These are phyloP conservation scores for Coemansia sp. DNA, from an alignment of 192 early-diverging fungal species.

Conservation along the genomic window DNA sequence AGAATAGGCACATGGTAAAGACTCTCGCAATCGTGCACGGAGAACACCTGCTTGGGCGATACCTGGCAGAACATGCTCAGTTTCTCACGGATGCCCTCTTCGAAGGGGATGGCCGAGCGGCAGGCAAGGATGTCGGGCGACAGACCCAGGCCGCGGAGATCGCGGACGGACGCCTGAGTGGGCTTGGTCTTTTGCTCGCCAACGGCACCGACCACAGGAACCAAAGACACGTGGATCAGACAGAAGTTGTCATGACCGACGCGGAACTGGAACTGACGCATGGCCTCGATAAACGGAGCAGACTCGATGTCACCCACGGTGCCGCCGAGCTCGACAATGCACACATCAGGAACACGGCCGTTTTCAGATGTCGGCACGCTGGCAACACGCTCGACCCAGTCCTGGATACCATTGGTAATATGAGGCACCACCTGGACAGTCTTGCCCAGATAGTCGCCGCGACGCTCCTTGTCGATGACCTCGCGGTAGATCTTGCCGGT, in stretches of 20 bases:
- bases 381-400: constrained; percentile 98
- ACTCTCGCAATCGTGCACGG: constrained; percentile 94
- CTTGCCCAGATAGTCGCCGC: constrained; percentile 96
- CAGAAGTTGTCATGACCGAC: constrained; percentile 98
- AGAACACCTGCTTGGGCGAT: constrained; percentile 85
- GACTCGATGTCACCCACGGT: constrained; percentile 99
- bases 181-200: constrained; percentile 99
- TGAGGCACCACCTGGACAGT: constrained; percentile 99
- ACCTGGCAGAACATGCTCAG: constrained; percentile 99
- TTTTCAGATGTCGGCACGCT: constrained; percentile 78
- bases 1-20: constrained; percentile 96
- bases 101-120: constrained; percentile 82
- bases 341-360: constrained; percentile 79
- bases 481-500: constrained; percentile 97
- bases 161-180: constrained; percentile 93
- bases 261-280: constrained; percentile 99
- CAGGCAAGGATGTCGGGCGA: constrained; percentile 97
- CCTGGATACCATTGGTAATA: constrained; percentile 95
- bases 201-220: constrained; percentile 95
- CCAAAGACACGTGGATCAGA: constrained; percentile 94
- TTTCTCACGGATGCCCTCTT: constrained; percentile 81
- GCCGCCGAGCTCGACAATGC: constrained; percentile 97
- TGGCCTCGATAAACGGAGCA: constrained; percentile 98
- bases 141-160: constrained; percentile 91
- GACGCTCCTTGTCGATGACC: constrained; percentile 93